Evolutionary conservation across 371 early-diverging fungal species (phyloP).

Genomic region (Mortierella polycephala): DNA sequence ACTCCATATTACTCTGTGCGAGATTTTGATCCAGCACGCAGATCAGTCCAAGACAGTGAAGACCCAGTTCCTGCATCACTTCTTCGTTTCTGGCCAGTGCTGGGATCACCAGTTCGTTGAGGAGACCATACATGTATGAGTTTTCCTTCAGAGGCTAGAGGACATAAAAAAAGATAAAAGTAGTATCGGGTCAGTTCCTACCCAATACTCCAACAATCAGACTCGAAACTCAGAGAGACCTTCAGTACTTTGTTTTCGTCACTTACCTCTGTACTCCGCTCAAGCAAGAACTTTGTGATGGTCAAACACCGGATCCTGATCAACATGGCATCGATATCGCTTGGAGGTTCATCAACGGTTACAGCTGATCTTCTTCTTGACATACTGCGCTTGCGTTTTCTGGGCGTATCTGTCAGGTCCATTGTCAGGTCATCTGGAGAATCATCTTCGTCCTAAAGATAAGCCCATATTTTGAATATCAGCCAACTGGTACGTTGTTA

Average conservation of each 20-base stretch:
- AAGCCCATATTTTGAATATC: neutral
- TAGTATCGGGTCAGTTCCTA: too few relatives aligned
- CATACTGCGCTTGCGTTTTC: conserved; percentile 43
- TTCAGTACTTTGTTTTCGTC: too few relatives aligned
- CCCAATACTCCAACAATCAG: too few relatives aligned
- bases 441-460: conserved; percentile 28
- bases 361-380: conserved; percentile 36
- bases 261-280: conserved; percentile 68
- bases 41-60: conserved; percentile 84
- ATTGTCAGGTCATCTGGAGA: conserved; percentile 46
- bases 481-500: too few relatives aligned
- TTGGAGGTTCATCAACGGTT: conserved; percentile 48
- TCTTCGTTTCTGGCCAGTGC: conserved; percentile 78
- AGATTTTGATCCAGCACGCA: conserved; percentile 71
- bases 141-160: conserved; percentile 71
- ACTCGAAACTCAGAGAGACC: too few relatives aligned
- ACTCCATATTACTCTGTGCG: conserved; percentile 47
- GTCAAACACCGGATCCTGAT: conserved; percentile 77
- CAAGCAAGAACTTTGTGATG: conserved; percentile 78
- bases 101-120: conserved; percentile 84
- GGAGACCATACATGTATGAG: conserved; percentile 79
- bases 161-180: neutral
- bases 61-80: conserved; percentile 76
- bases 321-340: conserved; percentile 62
- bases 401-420: conserved; percentile 33